Evolutionary conservation across 257 asterid genomes (phyloP), one percentile per base, ranked within the genome.

Genomic region (Petunia secreta): DNA sequence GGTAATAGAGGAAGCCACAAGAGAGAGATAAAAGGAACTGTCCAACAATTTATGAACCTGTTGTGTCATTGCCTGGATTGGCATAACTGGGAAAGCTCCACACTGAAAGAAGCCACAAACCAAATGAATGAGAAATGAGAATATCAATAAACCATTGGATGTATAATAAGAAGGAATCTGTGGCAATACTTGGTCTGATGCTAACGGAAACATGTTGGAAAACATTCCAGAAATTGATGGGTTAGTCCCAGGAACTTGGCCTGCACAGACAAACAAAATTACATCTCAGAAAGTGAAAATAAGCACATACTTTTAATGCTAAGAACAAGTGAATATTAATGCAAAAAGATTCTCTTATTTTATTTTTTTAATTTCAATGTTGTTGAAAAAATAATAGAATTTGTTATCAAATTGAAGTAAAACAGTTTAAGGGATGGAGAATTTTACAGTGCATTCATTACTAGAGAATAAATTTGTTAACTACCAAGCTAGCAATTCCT

Each of bases 61-160:
- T 85, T 96, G 99, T 58, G 98, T 96, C 99, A 96, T 96, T 44
- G 98, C 99, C 85, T 93, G 97, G 75, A 94, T 88, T 68, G 97
- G 97, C 97, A 92, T 88, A 55, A 91, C 57, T 5, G 94, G 94
- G 64, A 92, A 92, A 39, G 87, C 87, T 87, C 91, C 93, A 10
- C 91, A 86, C 98, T 94, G 97, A 85, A 64, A 83, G 34, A 74
- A 79, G 75, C 53, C 81, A 59, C 34, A 60, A 65, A 80, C 74
- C 57, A 83, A 41, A 75, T 58, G 63, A 25, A 79, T 71, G 48
- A 78, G 59, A 67, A 25, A 79, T 71, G 48, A 78, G 59, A 34
- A 50, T 11, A 52, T 50, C 50, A 68, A 86, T 41, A 16, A 55
- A 84, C 43, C 57, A 8, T 10, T 65, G 8, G 5, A 8, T 3